Percentiles rank a stretch among this genome's conserved stretches.
These are phyloP conservation scores for Herpetomonas tarakana DNA, from an alignment of 208 protist genomes.

Conservation along the genomic window DNA sequence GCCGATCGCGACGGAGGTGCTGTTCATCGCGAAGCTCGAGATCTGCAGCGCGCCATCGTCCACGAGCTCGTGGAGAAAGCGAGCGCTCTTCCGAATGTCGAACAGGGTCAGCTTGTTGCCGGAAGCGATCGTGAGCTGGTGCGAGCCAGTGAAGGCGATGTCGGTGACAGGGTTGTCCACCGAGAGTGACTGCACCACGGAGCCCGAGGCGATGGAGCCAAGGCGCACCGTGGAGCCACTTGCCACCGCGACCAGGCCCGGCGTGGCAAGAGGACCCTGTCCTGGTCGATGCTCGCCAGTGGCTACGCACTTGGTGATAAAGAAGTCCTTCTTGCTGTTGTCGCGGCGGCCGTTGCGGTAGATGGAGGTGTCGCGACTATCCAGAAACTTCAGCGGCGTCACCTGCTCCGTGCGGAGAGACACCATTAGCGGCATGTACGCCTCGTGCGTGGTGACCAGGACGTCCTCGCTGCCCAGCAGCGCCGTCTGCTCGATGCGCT, in stretches of 20 bases:
- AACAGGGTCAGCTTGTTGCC: slow-evolving; percentile 66
- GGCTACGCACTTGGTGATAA: slow-evolving; percentile 38
- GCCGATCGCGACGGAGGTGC: slow-evolving; percentile 46
- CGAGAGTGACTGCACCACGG: slow-evolving; percentile 49
- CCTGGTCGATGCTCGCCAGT: slow-evolving; percentile 13
- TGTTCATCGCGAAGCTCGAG: slow-evolving; percentile 44
- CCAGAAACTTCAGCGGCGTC: slow-evolving; percentile 61
- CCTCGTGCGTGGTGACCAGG: slow-evolving; percentile 52
- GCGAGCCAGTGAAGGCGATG: slow-evolving; percentile 40
- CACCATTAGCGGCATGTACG: slow-evolving; percentile 56
- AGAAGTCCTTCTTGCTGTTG: slow-evolving; percentile 58
- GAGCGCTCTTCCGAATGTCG: slow-evolving; percentile 71
- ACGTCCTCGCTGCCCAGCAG: slow-evolving; percentile 72
- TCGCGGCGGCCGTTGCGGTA: slow-evolving; percentile 66
- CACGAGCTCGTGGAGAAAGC: slow-evolving; percentile 44
- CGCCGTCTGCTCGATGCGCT: slow-evolving; percentile 45
- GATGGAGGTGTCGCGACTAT: slow-evolving; percentile 52
- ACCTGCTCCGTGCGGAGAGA: slow-evolving; percentile 60
- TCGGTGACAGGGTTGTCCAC: slow-evolving; percentile 47
- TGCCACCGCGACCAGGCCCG: slow-evolving; percentile 38
- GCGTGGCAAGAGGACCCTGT: background rate
- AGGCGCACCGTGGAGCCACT: slow-evolving; percentile 55
- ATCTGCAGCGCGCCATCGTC: slow-evolving; percentile 68
- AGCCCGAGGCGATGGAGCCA: slow-evolving; percentile 65
- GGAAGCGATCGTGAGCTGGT: slow-evolving; percentile 62